Evolutionary conservation across 352 stramenopile species (phyloP), one percentile per base, ranked within the genome.

Genomic region (Peronospora tabacina): DNA sequence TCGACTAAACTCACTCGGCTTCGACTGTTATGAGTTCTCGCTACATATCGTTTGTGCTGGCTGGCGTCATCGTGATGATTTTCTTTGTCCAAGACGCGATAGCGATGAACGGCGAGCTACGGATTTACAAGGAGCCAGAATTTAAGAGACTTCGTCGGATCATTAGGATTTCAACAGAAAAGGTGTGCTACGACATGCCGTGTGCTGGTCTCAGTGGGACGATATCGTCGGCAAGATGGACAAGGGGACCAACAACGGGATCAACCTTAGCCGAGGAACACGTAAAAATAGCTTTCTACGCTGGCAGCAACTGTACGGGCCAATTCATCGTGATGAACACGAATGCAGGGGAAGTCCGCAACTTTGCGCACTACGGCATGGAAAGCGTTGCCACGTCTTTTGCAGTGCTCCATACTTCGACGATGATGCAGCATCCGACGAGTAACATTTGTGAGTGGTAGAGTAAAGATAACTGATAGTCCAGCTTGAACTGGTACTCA

Each of bases 101-200:
- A 20, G 50, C 51, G 13, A 53, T 65, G 51, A 26, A 53, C 6
- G 51, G 51, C 3, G 57, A 65, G 30, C 30, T 61, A 12, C 57
- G 57, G 17, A 30, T 65, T 26, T 65, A 65, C 45, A 61, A 57
- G 30, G 57, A 52, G 7, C 32, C 58, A 7, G 6, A 52, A 11
- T 58, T 58, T 52, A 66, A 58, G 37, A 39, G 58, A 22, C 52
- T 66, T 17, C 52, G 52, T 7, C 52, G 44, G 0, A 51, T 61
- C 32, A 50, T 61, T 15, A 11, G 22, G 0, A 15, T 66, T 33
- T 54, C 52, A 2, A 30, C 20, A n/a, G 26, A 30, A 4, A 62
- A 66, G 29, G 19, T 57, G n/a, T 66, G 58, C 47, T 62, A 67
- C 40, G 49, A 59, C 44, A 60, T 60, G 48, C n/a, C 52, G 13